Evolutionary conservation across 768 basidiomycete genomes (phyloP), one percentile per base, ranked within the genome.

Genomic region (Austroboletus festivus): DNA sequence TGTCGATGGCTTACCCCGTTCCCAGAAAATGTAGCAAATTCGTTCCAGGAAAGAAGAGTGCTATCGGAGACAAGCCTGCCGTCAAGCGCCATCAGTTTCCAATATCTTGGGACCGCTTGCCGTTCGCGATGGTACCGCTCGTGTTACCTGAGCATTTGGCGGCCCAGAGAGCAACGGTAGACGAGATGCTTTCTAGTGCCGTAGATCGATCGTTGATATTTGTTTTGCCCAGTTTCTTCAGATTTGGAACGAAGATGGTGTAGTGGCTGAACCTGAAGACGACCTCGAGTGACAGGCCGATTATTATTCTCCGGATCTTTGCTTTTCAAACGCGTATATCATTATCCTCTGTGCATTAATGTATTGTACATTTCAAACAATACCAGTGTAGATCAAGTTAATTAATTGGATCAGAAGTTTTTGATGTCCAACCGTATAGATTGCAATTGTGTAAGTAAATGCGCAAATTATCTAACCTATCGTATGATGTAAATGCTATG

Each of bases 21-120:
- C 4, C 4, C 48, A 96, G 93, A 38, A 98, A 96, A 88, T 93
- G 93, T 55, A 74, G 78, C 39, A 97, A 93, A 68, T 96, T 89
- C 62, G 77, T 83, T 4, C 68, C 83, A 5, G 87, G 87, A 18
- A 98, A 97, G 77, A 97, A 97, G 70, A 90, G 83, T 46, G 82
- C 89, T 0, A 65, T 86, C 3, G 94, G 94, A 1, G 95, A 99
- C 66, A 89, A 84, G 60, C 77, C 87, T 13, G 89, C 84, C 5
- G 65, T 72, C 2, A 82, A 80, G 56, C 80, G 81, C 22, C 72
- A 83, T 55, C 80, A 83, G 2, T 69, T 73, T 34, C 77, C 79
- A 6, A 78, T 92, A 33, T 75, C 78, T 23, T 91, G 91, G 85
- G 79, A 82, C 21, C 77, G 87, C 16, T 67, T 94, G 43, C 83